Conservation (phyloP, 2,329 filamentous ascomycete species). For the Epichloe bromicola region DNA sequence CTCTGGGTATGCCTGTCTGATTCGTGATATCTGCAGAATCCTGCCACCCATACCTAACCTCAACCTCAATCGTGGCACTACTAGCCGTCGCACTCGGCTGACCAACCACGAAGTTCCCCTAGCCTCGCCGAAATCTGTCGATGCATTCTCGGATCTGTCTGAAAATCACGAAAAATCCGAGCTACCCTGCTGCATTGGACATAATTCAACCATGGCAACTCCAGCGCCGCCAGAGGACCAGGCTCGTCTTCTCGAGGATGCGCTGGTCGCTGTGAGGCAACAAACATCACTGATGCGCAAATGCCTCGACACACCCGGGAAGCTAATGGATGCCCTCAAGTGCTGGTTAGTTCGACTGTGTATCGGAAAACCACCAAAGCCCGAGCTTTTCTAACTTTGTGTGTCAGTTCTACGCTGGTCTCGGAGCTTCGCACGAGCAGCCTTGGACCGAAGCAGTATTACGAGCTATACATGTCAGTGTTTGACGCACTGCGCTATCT, state of each 20-base stretch:
- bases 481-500: slow-evolving; percentile 96
- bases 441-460: slow-evolving; percentile 98
- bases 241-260: slow-evolving; percentile 93
- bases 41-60: not conserved
- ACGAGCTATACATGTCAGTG: slow-evolving; percentile 98
- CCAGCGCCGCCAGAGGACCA: slow-evolving; percentile 63
- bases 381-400: slow-evolving; percentile 3
- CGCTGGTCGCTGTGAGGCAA: slow-evolving; percentile 87
- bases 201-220: slow-evolving; percentile 28
- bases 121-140: slow-evolving; percentile 7
- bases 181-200: slow-evolving; percentile 18
- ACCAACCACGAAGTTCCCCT: not conserved
- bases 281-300: slow-evolving; percentile 96
- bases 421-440: slow-evolving; percentile 97
- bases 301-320: slow-evolving; percentile 90
- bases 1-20: not conserved
- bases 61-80: not conserved
- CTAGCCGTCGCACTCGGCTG: not conserved
- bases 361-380: not conserved
- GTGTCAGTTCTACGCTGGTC: slow-evolving; percentile 77
- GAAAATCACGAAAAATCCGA: slow-evolving; percentile 10
- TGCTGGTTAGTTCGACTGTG: slow-evolving; percentile 63
- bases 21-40: not conserved
- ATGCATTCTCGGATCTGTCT: slow-evolving; percentile 13
- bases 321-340: slow-evolving; percentile 99